Base-by-base conservation (phyloP, 441 rosid genomes). In the Pelargonium myrrhifolium region DNA sequence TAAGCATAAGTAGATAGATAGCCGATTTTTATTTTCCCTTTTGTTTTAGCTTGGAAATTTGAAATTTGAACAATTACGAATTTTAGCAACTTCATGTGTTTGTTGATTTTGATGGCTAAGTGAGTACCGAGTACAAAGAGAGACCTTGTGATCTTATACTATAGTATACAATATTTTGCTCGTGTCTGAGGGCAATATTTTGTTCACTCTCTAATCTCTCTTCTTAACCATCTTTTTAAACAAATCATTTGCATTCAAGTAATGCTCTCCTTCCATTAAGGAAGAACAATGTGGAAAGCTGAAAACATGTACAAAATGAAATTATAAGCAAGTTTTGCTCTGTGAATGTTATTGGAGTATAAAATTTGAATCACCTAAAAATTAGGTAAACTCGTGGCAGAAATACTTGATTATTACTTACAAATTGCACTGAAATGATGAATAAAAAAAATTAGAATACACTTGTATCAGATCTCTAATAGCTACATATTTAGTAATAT, bases 1-100 rank as follows among this genome's bases (percentile, higher is more conserved):
- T 0, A 89, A 74, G 79, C 85, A 78, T 15, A 75, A 72, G 65
- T 77, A 65, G 22, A 21, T 63, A 26, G 10, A 37, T 37, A 17
- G 28, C 45, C 22, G 15, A 9, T 65, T 26, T 68, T 20, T 14
- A 20, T 26, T 21, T 51, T 26, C 39, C 31, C 1, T 11, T 59
- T 62, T 47, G 67, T 3, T 64, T 35, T 69, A 26, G 37, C 64
- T 55, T 24, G 55, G 39, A 12, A 47, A 24, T 18, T n/a, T 49
- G 21, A n/a, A 49, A n/a, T n/a, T n/a, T n/a, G n/a, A n/a, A n/a
- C 40, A 37, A 37, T 35, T 35, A 6, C 9, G 9, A 35, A 35
- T 35, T 35, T 35, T 35, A 35, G 39, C 9, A 35, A 6, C 8
- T 35, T 35, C 39, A 35, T 37, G 40, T 37, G 40, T 37, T 37